These are phyloP conservation scores for barley (Hordeum vulgare) DNA, from an alignment of 176 grass and related monocot species.

Conservation along the genomic window DNA sequence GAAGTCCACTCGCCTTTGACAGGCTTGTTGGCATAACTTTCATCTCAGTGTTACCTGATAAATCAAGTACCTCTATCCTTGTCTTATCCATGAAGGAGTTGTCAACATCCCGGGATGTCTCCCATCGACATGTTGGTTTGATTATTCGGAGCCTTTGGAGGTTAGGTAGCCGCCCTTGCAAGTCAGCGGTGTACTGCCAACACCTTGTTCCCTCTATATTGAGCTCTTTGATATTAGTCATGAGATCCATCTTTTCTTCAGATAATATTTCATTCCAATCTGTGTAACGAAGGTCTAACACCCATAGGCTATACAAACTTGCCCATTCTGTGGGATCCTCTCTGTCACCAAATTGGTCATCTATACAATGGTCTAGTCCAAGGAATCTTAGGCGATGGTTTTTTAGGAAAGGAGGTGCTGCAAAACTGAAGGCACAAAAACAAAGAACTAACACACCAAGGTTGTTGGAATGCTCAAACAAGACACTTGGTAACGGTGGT, in stretches of 20 bases:
- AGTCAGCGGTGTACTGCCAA: not conserved
- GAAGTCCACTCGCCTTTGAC: not conserved
- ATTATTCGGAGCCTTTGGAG: not conserved
- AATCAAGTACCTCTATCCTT: not conserved
- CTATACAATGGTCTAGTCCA: not conserved
- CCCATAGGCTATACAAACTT: not conserved
- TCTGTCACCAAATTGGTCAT: not conserved
- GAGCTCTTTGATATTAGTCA: not conserved
- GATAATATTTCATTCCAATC: not conserved
- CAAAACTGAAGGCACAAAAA: not conserved
- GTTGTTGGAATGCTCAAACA: not conserved
- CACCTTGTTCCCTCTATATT: not conserved
- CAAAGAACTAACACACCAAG: not conserved
- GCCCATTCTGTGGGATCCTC: not conserved
- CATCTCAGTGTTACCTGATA: not conserved
- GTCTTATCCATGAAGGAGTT: not conserved
- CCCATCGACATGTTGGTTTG: not conserved
- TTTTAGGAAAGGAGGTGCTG: not conserved
- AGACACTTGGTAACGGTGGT: not conserved
- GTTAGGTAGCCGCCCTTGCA: not conserved
- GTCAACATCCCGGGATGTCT: not conserved
- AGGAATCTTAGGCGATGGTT: not conserved
- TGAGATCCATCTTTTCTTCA: not conserved
- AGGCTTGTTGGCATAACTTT: not conserved
- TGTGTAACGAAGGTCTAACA: not conserved